phyloP scores from a whole-genome alignment of 1,284 basidiomycete genomes.

The Trametes versicolor region DNA sequence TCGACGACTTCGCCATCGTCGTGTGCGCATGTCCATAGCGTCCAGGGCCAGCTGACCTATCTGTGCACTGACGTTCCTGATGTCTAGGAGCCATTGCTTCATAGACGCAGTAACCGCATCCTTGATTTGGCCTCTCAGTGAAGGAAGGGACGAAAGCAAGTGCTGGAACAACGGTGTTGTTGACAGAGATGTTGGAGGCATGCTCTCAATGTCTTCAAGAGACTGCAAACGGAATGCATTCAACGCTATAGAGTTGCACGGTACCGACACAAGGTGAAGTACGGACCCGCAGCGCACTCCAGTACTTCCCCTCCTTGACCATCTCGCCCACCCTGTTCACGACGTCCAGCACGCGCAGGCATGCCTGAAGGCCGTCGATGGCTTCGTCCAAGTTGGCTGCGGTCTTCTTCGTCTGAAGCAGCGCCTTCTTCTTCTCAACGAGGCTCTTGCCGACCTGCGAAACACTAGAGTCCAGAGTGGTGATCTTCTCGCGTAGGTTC shows the following conservation, averaged over 20 bases:
- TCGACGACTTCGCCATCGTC: slow-evolving; percentile 85
- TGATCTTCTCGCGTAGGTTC: slow-evolving; percentile 83
- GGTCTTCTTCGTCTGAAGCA: slow-evolving; percentile 92
- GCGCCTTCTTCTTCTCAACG: slow-evolving; percentile 90
- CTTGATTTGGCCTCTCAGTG: slow-evolving; percentile 89
- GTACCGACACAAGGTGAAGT: slow-evolving; percentile 41
- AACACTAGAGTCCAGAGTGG: slow-evolving; percentile 74
- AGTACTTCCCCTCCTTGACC: slow-evolving; percentile 94
- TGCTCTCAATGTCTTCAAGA: slow-evolving; percentile 92
- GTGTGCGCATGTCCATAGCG: slow-evolving; percentile 86
- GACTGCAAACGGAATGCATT: slow-evolving; percentile 64
- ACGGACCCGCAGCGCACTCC: slow-evolving; percentile 94
- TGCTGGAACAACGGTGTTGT: slow-evolving; percentile 95
- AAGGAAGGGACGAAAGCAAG: slow-evolving; percentile 91
- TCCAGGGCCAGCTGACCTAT: slow-evolving; percentile 93
- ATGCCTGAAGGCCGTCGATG: slow-evolving; percentile 94
- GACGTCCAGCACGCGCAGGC: slow-evolving; percentile 91
- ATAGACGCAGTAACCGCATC: slow-evolving; percentile 94
- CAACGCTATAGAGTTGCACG: slow-evolving; percentile 34
- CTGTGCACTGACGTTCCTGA: slow-evolving; percentile 87
- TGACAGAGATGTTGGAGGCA: slow-evolving; percentile 90
- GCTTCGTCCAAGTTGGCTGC: slow-evolving; percentile 95
- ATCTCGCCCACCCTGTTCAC: slow-evolving; percentile 95
- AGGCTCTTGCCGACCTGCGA: slow-evolving; percentile 84
- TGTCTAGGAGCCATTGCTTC: slow-evolving; percentile 98